A percentile compares a stretch with the other conserved stretches of the same genome.
These are phyloP conservation scores for Sporobolomyces phaffii DNA, from an alignment of 768 basidiomycete genomes.

Conservation along the genomic window DNA sequence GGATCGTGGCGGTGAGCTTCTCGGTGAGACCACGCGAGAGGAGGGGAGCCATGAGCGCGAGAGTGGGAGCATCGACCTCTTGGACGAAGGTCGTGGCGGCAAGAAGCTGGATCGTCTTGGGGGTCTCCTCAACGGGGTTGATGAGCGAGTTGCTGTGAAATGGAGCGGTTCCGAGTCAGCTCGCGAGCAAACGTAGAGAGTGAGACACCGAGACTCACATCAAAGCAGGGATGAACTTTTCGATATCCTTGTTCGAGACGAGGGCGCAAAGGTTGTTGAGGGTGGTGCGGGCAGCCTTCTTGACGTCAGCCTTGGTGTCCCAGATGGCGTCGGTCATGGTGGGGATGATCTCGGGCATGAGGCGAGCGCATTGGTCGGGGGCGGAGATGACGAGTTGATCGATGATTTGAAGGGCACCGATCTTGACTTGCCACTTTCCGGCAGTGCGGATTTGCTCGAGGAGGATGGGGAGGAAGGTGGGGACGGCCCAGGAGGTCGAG, in stretches of 20 bases:
- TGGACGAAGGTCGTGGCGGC: slow-evolving; percentile 95
- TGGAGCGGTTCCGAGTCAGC: neutral
- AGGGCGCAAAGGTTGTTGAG: slow-evolving; percentile 69
- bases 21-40: slow-evolving; percentile 86
- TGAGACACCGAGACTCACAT: slow-evolving; percentile 62
- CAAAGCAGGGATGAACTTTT: slow-evolving; percentile 77
- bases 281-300: slow-evolving; percentile 74
- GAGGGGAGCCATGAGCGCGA: slow-evolving; percentile 91
- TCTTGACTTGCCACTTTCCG: slow-evolving; percentile 84
- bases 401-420: slow-evolving; percentile 81
- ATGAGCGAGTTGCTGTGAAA: slow-evolving; percentile 67
- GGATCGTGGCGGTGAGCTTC: slow-evolving; percentile 92
- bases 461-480: slow-evolving; percentile 61
- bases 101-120: slow-evolving; percentile 87
- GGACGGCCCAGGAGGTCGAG: slow-evolving; percentile 75
- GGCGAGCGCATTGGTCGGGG: slow-evolving; percentile 41
- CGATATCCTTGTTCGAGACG: slow-evolving; percentile 86
- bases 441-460: slow-evolving; percentile 58
- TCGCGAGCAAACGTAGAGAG: neutral
- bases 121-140: slow-evolving; percentile 96
- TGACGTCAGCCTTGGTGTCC: slow-evolving; percentile 73
- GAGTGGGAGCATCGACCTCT: slow-evolving; percentile 89
- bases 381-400: slow-evolving; percentile 43
- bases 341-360: slow-evolving; percentile 68
- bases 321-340: slow-evolving; percentile 95